phyloP scores from a whole-genome alignment of 495 filamentous ascomycete species.

The Hypoxylon trugodes region DNA sequence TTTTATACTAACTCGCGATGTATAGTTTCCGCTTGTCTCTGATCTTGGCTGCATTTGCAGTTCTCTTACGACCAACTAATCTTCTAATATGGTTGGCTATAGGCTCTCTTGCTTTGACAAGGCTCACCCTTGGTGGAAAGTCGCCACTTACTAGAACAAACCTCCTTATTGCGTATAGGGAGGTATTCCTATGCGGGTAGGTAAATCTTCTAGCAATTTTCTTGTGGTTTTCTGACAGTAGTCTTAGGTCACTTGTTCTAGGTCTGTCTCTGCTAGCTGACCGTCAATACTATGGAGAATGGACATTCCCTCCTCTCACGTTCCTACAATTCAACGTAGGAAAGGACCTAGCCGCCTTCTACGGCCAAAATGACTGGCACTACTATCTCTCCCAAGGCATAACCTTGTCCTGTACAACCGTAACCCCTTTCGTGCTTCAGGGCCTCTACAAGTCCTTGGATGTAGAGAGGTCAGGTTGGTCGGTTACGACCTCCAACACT shows the following conservation, averaged over 20 bases:
- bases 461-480: conserved; percentile 40
- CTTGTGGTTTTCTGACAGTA: conserved; percentile 45
- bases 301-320: conserved; percentile 88
- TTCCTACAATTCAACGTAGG: conserved; percentile 94
- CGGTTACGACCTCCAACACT: conserved; percentile 50
- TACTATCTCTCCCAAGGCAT: conserved; percentile 93
- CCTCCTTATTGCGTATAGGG: conserved; percentile 64
- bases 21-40: conserved; percentile 72
- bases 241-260: conserved; percentile 58
- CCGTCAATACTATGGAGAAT: conserved; percentile 81
- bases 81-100: conserved; percentile 80
- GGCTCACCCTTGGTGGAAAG: conserved; percentile 47
- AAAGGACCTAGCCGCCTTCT: conserved; percentile 86
- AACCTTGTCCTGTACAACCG: conserved; percentile 85
- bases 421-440: conserved; percentile 75
- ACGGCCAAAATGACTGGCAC: conserved; percentile 89
- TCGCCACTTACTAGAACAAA: conserved; percentile 53
- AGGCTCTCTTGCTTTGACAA: conserved; percentile 53
- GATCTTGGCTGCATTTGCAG: conserved; percentile 79
- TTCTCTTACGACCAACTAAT: conserved; percentile 91
- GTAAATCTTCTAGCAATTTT: conserved; percentile 29
- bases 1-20: conserved; percentile 7
- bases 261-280: conserved; percentile 73
- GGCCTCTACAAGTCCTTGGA: conserved; percentile 66
- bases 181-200: conserved; percentile 72